These are phyloP conservation scores for Coccomyxa sp. DNA, from an alignment of 139 green algal species.

Conservation along the genomic window DNA sequence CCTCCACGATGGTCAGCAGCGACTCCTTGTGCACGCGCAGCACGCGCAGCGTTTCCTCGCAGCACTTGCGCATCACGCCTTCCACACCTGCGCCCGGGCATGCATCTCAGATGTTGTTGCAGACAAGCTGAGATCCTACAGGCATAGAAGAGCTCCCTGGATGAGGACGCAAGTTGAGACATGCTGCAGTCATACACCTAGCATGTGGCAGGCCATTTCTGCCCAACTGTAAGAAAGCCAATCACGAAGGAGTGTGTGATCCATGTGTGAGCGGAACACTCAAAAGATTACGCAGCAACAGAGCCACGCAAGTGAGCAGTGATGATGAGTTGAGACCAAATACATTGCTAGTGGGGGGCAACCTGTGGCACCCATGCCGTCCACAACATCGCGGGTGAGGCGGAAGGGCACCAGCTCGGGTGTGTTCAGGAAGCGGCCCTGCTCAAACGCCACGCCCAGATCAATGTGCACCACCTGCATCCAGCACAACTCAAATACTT, in stretches of 20 bases:
- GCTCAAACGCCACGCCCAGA: constrained; percentile 97
- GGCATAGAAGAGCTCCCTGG: neutral
- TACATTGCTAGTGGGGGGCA: neutral
- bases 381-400: constrained; percentile 89
- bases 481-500: neutral
- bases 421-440: constrained; percentile 82
- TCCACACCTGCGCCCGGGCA: constrained; percentile 62
- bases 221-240: too few relatives aligned
- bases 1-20: constrained; percentile 65
- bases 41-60: constrained; percentile 79
- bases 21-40: constrained; percentile 54
- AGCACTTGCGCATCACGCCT: constrained; percentile 86
- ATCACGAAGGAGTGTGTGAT: too few relatives aligned
- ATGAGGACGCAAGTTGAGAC: neutral
- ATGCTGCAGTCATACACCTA: neutral
- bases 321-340: too few relatives aligned
- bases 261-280: too few relatives aligned
- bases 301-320: too few relatives aligned
- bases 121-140: neutral
- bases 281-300: too few relatives aligned
- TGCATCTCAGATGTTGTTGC: neutral
- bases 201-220: too few relatives aligned
- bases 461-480: constrained; percentile 93
- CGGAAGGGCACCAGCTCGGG: constrained; percentile 94
- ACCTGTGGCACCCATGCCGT: constrained; percentile 81